Conservation (phyloP, 2,329 filamentous ascomycete species). For the Teratosphaeriaceae sp. region DNA sequence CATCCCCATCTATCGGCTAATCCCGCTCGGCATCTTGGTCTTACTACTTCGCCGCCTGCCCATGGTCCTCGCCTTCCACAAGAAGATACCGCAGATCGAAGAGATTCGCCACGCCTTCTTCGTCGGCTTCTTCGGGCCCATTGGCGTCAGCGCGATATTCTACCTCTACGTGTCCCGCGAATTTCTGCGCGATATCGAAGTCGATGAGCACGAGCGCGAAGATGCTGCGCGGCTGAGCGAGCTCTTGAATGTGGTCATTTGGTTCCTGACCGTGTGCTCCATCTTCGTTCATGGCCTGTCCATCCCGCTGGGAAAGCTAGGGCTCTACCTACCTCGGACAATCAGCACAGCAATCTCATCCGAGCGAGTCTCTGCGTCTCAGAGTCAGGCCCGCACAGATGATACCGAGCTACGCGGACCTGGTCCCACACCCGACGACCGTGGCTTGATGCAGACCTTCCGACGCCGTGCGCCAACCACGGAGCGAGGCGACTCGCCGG, state of each 20-base stretch:
- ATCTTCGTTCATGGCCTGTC: slow-evolving; percentile 79
- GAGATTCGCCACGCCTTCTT: slow-evolving; percentile 69
- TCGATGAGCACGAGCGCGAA: slow-evolving; percentile 53
- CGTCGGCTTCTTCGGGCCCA: slow-evolving; percentile 88
- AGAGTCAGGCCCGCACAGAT: slow-evolving; percentile 14
- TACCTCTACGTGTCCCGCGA: slow-evolving; percentile 78
- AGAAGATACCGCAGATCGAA: slow-evolving; percentile 69
- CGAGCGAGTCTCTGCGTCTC: slow-evolving; percentile 24
- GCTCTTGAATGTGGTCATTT: slow-evolving; percentile 65
- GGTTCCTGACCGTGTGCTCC: slow-evolving; percentile 79
- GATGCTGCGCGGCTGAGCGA: slow-evolving; percentile 64
- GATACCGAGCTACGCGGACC: slow-evolving; percentile 1
- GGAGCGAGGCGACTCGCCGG: slow-evolving; percentile 4
- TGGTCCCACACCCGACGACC: neutral
- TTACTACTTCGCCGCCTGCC: slow-evolving; percentile 72
- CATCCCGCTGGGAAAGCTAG: slow-evolving; percentile 67
- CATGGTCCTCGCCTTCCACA: slow-evolving; percentile 66
- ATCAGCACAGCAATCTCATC: slow-evolving; percentile 49
- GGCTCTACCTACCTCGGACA: slow-evolving; percentile 55
- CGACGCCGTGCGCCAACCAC: slow-evolving; percentile 7
- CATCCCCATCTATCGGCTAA: slow-evolving; percentile 66
- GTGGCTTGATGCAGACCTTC: slow-evolving; percentile 5
- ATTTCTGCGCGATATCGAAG: slow-evolving; percentile 56
- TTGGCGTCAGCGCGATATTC: slow-evolving; percentile 79
- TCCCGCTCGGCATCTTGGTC: slow-evolving; percentile 67